phyloP scores from a whole-genome alignment of 305 asterid species.

The Solanum chacoense region DNA sequence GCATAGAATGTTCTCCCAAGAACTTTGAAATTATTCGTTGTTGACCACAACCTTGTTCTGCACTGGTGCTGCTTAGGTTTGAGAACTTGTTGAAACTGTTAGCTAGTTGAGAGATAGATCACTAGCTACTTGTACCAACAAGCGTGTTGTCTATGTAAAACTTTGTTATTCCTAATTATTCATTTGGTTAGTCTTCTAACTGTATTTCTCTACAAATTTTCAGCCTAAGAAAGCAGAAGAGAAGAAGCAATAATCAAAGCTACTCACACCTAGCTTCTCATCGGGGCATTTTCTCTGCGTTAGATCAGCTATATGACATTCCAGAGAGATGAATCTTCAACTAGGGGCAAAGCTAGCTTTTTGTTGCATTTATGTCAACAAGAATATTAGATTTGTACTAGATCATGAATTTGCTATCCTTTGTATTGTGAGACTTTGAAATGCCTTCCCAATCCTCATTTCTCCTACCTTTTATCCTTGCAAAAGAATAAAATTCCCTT shows the following conservation, averaged over 20 bases:
- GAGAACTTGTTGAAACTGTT: neutral
- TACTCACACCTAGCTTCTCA: neutral
- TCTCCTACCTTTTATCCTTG: neutral
- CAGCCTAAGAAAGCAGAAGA: conserved; percentile 87
- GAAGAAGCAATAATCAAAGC: conserved; percentile 31
- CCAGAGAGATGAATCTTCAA: neutral
- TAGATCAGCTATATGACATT: neutral
- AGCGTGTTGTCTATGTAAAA: neutral
- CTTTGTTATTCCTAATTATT: neutral
- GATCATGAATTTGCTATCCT: neutral
- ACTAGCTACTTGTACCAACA: neutral
- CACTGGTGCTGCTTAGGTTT: neutral
- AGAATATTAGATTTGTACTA: neutral
- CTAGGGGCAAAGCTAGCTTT: neutral
- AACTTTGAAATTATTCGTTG: neutral
- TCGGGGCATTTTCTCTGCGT: neutral
- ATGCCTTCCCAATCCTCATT: neutral
- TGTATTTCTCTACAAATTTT: conserved; percentile 6
- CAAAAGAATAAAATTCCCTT: neutral
- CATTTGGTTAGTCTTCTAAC: neutral
- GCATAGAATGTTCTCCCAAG: neutral
- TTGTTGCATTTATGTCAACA: neutral
- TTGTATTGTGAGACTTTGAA: neutral
- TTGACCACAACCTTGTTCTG: neutral
- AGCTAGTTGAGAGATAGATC: neutral